Evolutionary conservation across 805 yeast genomes (phyloP).

Genomic region (Myxozyma udenii): DNA sequence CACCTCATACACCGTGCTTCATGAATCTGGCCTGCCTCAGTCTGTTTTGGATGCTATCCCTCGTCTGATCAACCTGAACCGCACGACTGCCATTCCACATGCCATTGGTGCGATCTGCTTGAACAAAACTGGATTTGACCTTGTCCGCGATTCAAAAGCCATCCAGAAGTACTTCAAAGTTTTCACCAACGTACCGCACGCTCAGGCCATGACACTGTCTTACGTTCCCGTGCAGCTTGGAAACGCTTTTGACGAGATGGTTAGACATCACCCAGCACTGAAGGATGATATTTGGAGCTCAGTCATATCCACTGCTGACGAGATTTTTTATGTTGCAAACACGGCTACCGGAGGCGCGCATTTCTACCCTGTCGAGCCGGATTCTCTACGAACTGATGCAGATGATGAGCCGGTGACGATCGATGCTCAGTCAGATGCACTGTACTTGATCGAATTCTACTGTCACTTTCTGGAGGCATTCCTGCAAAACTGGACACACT

Average conservation of each 20-base stretch:
- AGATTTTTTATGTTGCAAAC: conserved; percentile 12
- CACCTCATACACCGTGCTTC: conserved; percentile 74
- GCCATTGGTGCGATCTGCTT: conserved; percentile 79
- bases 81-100: conserved; percentile 62
- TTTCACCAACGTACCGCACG: conserved; percentile 49
- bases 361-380: conserved; percentile 25
- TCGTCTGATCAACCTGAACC: conserved; percentile 50
- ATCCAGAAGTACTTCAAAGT: conserved; percentile 48
- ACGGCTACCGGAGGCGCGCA: conserved; percentile 22
- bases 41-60: conserved; percentile 58
- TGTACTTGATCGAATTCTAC: conserved; percentile 23
- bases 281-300: conserved; percentile 56
- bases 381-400: conserved; percentile 23
- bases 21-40: conserved; percentile 72
- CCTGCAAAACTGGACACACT: conserved; percentile 34
- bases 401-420: conserved; percentile 24
- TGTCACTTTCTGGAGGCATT: conserved; percentile 35
- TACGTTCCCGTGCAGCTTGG: conserved; percentile 61
- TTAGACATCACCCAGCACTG: conserved; percentile 76
- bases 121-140: conserved; percentile 65
- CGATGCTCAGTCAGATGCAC: conserved; percentile 24
- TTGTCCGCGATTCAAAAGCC: conserved; percentile 46
- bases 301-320: conserved; percentile 12
- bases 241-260: conserved; percentile 68
- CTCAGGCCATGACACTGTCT: conserved; percentile 53